Percentiles rank a stretch among this genome's conserved stretches.
These are phyloP conservation scores for Sporothrix luriei DNA, from an alignment of 2,329 filamentous ascomycete species.

Conservation along the genomic window DNA sequence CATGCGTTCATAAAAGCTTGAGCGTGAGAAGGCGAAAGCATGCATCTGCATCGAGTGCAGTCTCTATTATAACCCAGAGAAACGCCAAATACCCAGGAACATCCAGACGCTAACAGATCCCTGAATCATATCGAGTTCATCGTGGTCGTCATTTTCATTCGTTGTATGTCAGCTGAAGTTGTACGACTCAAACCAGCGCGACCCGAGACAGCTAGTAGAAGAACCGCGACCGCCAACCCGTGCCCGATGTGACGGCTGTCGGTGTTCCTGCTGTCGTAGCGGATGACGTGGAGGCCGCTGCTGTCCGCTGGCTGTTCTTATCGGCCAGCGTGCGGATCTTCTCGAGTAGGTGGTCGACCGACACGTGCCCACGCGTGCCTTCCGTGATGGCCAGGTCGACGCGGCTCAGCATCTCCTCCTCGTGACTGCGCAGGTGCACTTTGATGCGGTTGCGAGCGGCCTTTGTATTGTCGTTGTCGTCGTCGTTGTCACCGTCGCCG, in stretches of 20 bases:
- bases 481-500: conserved; percentile 4
- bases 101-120: too few relatives aligned
- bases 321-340: conserved; percentile 55
- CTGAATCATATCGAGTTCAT: too few relatives aligned
- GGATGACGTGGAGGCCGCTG: background rate
- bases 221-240: background rate
- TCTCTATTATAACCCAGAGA: too few relatives aligned
- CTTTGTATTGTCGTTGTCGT: conserved; percentile 12
- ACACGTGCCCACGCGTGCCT: conserved; percentile 56
- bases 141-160: too few relatives aligned
- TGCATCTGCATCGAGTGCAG: too few relatives aligned
- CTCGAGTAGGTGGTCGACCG: conserved; percentile 60
- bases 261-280: background rate
- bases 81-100: too few relatives aligned
- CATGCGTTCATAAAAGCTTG: too few relatives aligned
- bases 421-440: conserved; percentile 64
- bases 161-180: too few relatives aligned
- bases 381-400: conserved; percentile 59
- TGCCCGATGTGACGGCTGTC: background rate
- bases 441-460: conserved; percentile 57
- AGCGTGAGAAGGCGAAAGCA: too few relatives aligned
- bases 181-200: too few relatives aligned
- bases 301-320: conserved; percentile 35
- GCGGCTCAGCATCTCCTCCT: conserved; percentile 53
- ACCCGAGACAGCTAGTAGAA: background rate